Evolutionary conservation across 2,329 filamentous ascomycete genomes (phyloP).

Genomic region (Aspergillus sp.): DNA sequence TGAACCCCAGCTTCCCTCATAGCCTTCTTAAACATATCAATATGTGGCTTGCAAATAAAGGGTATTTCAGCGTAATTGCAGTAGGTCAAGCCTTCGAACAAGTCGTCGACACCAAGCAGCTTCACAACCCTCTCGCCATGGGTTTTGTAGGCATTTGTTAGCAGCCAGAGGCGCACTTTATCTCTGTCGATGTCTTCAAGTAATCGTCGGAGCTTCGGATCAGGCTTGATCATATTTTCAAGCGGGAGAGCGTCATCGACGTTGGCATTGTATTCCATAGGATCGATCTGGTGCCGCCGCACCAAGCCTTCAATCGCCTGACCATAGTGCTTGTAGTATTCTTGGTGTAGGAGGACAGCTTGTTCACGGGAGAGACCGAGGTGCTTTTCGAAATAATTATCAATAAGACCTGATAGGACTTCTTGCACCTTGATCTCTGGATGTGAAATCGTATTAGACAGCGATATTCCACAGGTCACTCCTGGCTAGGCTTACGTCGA

Average conservation of each 20-base stretch:
- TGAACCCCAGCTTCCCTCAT: slow-evolving; percentile 81
- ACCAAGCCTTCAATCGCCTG: slow-evolving; percentile 96
- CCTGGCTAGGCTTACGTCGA: too few relatives aligned
- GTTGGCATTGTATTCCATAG: slow-evolving; percentile 89
- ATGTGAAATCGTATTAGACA: too few relatives aligned
- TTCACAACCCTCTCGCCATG: slow-evolving; percentile 83
- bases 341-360: slow-evolving; percentile 81
- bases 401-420: too few relatives aligned
- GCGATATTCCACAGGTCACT: too few relatives aligned
- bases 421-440: too few relatives aligned
- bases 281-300: slow-evolving; percentile 91
- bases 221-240: slow-evolving; percentile 79
- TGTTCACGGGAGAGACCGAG: slow-evolving; percentile 75
- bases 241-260: slow-evolving; percentile 94
- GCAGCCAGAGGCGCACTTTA: slow-evolving; percentile 88
- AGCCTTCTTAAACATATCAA: slow-evolving; percentile 82
- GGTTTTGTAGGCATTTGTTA: slow-evolving; percentile 93
- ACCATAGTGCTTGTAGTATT: slow-evolving; percentile 95
- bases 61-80: slow-evolving; percentile 80
- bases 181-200: slow-evolving; percentile 79
- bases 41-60: slow-evolving; percentile 84
- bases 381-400: slow-evolving; percentile 50
- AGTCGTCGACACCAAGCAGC: slow-evolving; percentile 79
- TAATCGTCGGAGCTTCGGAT: slow-evolving; percentile 73
- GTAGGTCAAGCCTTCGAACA: slow-evolving; percentile 93